phyloP scores from a whole-genome alignment of 2,329 filamentous ascomycete species.

The Trichoderma atrobrunneum region DNA sequence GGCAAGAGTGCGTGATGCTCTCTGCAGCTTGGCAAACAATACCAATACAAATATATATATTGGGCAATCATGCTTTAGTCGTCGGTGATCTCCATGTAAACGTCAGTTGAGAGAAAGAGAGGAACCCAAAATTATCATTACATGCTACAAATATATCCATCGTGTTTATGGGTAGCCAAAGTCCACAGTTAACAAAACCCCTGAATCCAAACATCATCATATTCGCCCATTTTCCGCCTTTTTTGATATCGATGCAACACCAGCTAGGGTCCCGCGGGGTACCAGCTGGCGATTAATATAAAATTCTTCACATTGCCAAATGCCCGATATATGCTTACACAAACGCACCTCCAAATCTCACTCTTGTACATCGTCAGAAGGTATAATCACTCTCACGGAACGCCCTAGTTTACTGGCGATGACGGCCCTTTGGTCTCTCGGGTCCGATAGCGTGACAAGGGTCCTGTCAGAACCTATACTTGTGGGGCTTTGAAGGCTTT shows the following conservation, averaged over 20 bases:
- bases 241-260: neutral
- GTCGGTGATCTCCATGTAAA: rapidly evolving
- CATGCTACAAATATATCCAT: neutral
- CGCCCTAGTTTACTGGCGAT: neutral
- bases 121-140: neutral
- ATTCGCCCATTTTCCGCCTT: neutral
- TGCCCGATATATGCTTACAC: neutral
- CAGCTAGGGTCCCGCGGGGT: neutral
- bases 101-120: neutral
- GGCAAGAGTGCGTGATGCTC: neutral
- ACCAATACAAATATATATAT: neutral
- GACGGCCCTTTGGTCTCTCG: neutral
- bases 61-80: neutral
- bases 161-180: neutral
- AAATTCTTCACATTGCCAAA: neutral
- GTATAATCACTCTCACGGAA: neutral
- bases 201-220: neutral
- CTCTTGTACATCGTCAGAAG: neutral
- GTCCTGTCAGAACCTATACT: neutral
- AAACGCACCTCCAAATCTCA: neutral
- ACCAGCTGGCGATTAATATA: neutral
- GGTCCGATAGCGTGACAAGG: neutral
- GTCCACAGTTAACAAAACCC: neutral
- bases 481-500: conserved; percentile 5
- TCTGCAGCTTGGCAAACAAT: neutral